Conservation (phyloP, 2,329 filamentous ascomycete genomes). For the Ophiostoma piceae region DNA sequence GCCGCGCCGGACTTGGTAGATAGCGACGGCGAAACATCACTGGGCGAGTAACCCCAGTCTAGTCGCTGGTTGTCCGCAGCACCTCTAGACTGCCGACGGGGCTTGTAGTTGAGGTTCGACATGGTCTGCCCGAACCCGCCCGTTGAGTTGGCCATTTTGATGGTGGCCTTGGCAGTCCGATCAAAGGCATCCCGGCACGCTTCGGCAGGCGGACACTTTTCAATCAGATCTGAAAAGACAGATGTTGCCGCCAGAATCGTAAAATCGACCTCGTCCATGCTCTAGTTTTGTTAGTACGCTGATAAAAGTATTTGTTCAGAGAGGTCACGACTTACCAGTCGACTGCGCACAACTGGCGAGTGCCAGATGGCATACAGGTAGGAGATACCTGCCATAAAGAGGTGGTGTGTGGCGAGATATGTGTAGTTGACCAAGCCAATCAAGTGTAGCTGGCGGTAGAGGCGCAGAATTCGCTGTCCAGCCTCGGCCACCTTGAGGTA, state of each 20-base stretch:
- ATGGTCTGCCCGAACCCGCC: slow-evolving; percentile 64
- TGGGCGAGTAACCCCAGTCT: slow-evolving; percentile 25
- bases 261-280: slow-evolving; percentile 95
- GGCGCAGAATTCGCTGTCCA: slow-evolving; percentile 82
- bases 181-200: slow-evolving; percentile 93
- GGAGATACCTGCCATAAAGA: slow-evolving; percentile 95
- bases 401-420: slow-evolving; percentile 87
- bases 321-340: slow-evolving; percentile 43
- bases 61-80: slow-evolving; percentile 29
- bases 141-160: slow-evolving; percentile 87
- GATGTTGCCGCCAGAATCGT: slow-evolving; percentile 91
- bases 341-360: slow-evolving; percentile 78
- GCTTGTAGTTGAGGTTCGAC: slow-evolving; percentile 19
- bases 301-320: slow-evolving; percentile 34
- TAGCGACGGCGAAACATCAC: slow-evolving; percentile 19
- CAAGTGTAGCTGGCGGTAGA: slow-evolving; percentile 80
- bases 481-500: slow-evolving; percentile 94
- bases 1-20: slow-evolving; percentile 26
- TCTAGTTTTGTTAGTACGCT: slow-evolving; percentile 32
- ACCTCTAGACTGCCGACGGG: slow-evolving; percentile 30
- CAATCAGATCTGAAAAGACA: slow-evolving; percentile 82
- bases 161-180: slow-evolving; percentile 88
- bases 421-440: slow-evolving; percentile 92
- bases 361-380: slow-evolving; percentile 98
- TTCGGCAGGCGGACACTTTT: slow-evolving; percentile 92